Percentiles rank a stretch among this genome's conserved stretches.
These are phyloP conservation scores for Lumnitzera racemosa DNA, from an alignment of 345 rosid genomes.

Conservation along the genomic window DNA sequence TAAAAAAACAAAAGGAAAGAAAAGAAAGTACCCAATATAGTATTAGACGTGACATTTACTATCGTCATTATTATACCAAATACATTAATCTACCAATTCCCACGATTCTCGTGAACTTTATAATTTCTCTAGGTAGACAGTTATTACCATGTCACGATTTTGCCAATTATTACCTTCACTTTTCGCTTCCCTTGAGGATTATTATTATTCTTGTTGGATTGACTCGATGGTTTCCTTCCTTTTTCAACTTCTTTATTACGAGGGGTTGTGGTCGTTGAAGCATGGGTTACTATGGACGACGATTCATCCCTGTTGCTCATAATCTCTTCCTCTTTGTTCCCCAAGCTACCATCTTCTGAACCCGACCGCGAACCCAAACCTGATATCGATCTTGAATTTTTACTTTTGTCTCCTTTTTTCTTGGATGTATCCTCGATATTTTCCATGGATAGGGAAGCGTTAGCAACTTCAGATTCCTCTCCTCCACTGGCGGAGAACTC, in stretches of 20 bases:
- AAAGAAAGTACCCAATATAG: too few species aligned
- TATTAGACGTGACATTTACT: too few species aligned
- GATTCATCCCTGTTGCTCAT: conserved; percentile 32
- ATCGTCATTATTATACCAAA: too few species aligned
- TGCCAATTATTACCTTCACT: conserved; percentile 33
- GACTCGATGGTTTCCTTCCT: conserved; percentile 38
- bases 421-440: conserved; percentile 14
- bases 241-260: conserved; percentile 29
- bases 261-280: neutral
- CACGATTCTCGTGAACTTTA: too few species aligned
- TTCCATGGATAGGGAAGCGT: conserved; percentile 23
- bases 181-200: conserved; percentile 49
- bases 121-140: too few species aligned
- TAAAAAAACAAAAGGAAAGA: too few species aligned
- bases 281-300: conserved; percentile 18
- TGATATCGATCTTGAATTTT: conserved; percentile 11
- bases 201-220: conserved; percentile 18
- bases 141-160: too few species aligned
- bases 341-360: neutral
- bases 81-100: too few species aligned
- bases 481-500: conserved; percentile 57
- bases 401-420: conserved; percentile 15
- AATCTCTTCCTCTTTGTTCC: conserved; percentile 31
- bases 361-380: conserved; percentile 8
- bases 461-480: conserved; percentile 42